phyloP scores from a whole-genome alignment of 345 rosid genomes.

The Eucalyptus urophylla region DNA sequence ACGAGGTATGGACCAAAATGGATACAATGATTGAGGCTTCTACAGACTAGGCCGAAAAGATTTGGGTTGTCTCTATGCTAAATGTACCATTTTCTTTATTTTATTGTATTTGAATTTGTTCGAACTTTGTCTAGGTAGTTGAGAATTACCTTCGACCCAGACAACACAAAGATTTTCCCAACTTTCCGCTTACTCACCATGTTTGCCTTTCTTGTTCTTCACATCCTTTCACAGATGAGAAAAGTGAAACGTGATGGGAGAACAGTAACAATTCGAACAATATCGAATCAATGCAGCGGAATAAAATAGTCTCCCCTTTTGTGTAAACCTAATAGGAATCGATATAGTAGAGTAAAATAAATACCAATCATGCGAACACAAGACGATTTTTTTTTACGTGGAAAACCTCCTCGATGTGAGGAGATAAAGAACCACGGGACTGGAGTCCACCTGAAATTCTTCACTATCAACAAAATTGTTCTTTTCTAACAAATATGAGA shows the following conservation, averaged over 20 bases:
- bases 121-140: background rate
- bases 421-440: no score
- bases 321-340: no score
- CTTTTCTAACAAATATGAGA: no score
- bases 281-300: no score
- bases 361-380: no score
- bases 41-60: background rate
- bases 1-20: background rate
- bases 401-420: no score
- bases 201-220: background rate
- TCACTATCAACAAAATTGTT: no score
- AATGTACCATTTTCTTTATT: background rate
- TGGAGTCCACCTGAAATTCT: no score
- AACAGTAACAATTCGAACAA: no score
- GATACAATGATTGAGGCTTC: background rate
- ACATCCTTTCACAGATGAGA: background rate
- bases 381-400: no score
- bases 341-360: no score
- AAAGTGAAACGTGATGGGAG: background rate
- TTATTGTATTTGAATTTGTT: background rate
- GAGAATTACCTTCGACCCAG: background rate
- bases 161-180: background rate
- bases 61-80: background rate
- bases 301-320: rapidly evolving
- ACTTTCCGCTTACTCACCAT: background rate